Evolutionary conservation across 805 yeast species (phyloP), one percentile per base, ranked within the genome.

Genomic region (Metschnikowia lochheadii): DNA sequence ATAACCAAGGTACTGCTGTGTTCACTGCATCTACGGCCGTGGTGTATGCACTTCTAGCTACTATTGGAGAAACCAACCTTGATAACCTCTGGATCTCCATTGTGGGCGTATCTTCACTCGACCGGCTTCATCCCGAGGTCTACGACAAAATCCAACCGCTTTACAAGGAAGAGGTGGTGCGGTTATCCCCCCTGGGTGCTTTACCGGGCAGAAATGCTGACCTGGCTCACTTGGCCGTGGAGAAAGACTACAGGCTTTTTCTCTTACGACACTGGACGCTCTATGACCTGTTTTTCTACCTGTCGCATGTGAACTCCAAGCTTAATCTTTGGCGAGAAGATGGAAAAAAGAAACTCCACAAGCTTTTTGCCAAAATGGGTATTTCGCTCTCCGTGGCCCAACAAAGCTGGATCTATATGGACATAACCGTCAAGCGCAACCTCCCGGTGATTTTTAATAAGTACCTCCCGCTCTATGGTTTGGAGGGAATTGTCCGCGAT

Each of bases 351-450:
- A 80, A 83, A 56, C 72, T 94, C 46, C 96, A 91, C 63, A 89
- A 90, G 59, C 78, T 94, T 80, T 89, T 94, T 70, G 99, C 99
- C 1, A 81, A 87, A 59, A 94, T 95, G 97, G 99, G 99, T 6
- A 85, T 94, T 5, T 85, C 97, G 0, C 73, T 94, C 44, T 85
- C 82, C 5, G 84, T 85, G n/a, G 94, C 98, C 0, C 86, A 84
- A 61, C 96, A 94, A 65, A 83, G 83, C 49, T 94, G 98, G 98
- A 76, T 85, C 23, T 95, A 92, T 64, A 82, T 92, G 84, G 94
- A 89, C 63, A 80, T 87, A 36, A 77, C 78, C 8, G 74, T 92
- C 46, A 95, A 94, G 64, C 81, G 84, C 50, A 85, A 83, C 53
- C 70, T 94, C 21, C 84, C 85, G 20, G 64, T 74, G 13, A 84